A percentile compares a stretch with the other conserved stretches of the same genome.
Conservation (phyloP, 139 green algal genomes). For the Yamagishiella unicocca region DNA sequence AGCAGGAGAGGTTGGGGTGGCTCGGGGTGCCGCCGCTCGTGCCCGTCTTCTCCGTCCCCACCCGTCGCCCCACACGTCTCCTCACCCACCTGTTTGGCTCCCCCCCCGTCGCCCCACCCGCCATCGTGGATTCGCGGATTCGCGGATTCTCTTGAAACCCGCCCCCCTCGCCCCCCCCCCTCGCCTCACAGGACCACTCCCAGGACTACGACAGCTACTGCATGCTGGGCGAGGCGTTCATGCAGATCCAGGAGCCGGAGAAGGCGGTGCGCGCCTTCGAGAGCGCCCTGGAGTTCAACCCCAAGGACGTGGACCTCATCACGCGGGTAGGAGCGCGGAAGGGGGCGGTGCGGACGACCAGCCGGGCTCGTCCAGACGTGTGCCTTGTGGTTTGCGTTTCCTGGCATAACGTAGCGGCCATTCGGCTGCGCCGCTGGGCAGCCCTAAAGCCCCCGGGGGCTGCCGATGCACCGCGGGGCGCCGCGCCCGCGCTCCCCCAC, state of each 20-base stretch:
- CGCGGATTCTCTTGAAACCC: too few species aligned
- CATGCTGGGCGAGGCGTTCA: conserved; percentile 82
- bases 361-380: neutral
- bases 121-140: too few species aligned
- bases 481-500: too few species aligned
- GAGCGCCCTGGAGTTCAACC: conserved; percentile 67
- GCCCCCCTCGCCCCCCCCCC: neutral
- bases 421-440: too few species aligned
- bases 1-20: too few species aligned
- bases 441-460: too few species aligned
- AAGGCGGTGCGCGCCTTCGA: conserved; percentile 77
- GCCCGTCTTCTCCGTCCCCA: neutral
- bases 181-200: conserved; percentile 55
- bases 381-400: too few species aligned
- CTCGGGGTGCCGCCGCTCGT: too few species aligned
- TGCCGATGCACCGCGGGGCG: too few species aligned
- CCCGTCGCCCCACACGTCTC: neutral
- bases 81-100: neutral
- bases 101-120: neutral
- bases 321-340: conserved; percentile 10
- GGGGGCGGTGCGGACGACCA: neutral
- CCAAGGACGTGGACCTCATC: conserved; percentile 65
- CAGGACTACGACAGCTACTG: conserved; percentile 73
- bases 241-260: conserved; percentile 84
- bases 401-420: too few species aligned